Conservation (phyloP, 2,329 filamentous ascomycete genomes). For the Aphanocladium album region DNA sequence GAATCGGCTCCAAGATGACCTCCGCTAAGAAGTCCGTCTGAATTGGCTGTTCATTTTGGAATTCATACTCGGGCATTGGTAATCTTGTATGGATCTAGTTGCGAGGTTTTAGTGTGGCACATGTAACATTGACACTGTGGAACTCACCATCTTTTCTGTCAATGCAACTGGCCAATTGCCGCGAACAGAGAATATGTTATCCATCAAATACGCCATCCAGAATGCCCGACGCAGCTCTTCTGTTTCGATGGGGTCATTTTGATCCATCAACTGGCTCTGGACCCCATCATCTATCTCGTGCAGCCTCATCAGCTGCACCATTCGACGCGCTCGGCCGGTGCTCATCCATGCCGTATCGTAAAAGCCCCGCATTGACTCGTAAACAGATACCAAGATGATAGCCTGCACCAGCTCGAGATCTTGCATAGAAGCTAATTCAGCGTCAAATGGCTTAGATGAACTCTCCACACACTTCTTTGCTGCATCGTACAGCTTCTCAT, state of each 20-base stretch:
- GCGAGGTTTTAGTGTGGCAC: background rate
- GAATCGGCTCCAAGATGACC: slow-evolving; percentile 20
- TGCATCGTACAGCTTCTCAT: slow-evolving; percentile 13
- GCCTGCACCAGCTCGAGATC: slow-evolving; percentile 29
- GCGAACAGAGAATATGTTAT: slow-evolving; percentile 30
- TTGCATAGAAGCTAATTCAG: slow-evolving; percentile 10
- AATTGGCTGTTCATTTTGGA: slow-evolving; percentile 27
- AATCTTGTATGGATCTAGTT: slow-evolving; percentile 32
- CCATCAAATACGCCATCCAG: slow-evolving; percentile 35
- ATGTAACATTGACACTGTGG: slow-evolving; percentile 6
- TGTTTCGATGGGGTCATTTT: slow-evolving; percentile 17
- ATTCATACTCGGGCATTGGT: slow-evolving; percentile 29
- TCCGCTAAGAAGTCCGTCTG: slow-evolving; percentile 25
- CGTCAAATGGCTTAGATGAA: too few species aligned
- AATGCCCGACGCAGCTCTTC: slow-evolving; percentile 33
- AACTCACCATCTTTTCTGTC: slow-evolving; percentile 21
- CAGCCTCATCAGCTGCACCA: slow-evolving; percentile 31
- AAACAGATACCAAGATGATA: slow-evolving; percentile 31
- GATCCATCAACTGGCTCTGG: slow-evolving; percentile 15
- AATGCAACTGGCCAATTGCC: slow-evolving; percentile 27
- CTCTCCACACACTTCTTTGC: too few species aligned
- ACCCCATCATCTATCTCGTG: slow-evolving; percentile 27
- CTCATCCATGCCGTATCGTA: slow-evolving; percentile 32
- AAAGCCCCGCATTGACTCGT: slow-evolving; percentile 30
- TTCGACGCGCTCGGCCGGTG: slow-evolving; percentile 30